A percentile compares a stretch with the other conserved stretches of the same genome.
These are phyloP conservation scores for Ganoderma multipileum DNA, from an alignment of 1,284 basidiomycete species.

Conservation along the genomic window DNA sequence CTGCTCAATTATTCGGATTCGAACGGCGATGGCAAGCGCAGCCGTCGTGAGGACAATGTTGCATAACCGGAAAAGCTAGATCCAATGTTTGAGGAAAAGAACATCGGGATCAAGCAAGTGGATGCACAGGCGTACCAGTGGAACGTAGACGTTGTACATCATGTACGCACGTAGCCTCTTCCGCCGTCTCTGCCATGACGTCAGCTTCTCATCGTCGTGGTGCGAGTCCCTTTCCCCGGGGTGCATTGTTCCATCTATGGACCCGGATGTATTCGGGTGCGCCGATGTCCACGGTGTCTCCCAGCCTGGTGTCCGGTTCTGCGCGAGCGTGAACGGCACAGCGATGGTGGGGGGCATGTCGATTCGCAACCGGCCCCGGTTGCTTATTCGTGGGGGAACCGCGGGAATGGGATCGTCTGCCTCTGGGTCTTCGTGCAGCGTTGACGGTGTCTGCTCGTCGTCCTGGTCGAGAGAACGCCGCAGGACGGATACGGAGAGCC, in stretches of 20 bases:
- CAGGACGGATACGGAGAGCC: conserved; percentile 36
- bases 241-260: conserved; percentile 14
- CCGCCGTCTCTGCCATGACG: conserved; percentile 52
- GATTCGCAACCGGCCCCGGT: conserved; percentile 42
- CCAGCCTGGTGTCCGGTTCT: conserved; percentile 68
- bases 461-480: conserved; percentile 39
- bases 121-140: conserved; percentile 58
- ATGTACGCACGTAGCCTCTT: conserved; percentile 70
- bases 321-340: conserved; percentile 57
- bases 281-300: conserved; percentile 71
- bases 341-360: conserved; percentile 47
- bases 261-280: conserved; percentile 32
- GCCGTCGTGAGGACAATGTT: conserved; percentile 86
- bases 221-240: conserved; percentile 37
- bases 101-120: conserved; percentile 13
- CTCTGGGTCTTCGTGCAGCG: conserved; percentile 25
- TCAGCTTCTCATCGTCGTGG: conserved; percentile 44
- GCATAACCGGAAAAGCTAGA: conserved; percentile 82
- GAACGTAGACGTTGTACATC: conserved; percentile 76
- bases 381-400: conserved; percentile 27
- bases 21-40: conserved; percentile 82
- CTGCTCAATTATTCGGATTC: conserved; percentile 69
- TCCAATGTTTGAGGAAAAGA: conserved; percentile 29
- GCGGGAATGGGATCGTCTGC: conserved; percentile 17
- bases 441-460: conserved; percentile 24